phyloP scores from a whole-genome alignment of 345 rosid genomes.

The Euphorbia lathyris region DNA sequence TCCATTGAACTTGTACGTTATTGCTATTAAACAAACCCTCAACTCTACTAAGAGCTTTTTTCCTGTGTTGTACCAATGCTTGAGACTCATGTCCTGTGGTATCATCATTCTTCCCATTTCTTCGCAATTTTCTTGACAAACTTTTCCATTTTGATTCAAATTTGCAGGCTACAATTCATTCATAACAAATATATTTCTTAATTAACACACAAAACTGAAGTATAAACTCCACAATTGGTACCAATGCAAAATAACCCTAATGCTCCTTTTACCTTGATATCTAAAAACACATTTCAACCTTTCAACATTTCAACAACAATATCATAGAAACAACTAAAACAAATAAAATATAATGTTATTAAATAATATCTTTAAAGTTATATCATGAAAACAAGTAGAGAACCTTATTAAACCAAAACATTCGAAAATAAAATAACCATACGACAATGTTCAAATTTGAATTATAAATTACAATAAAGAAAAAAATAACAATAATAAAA shows the following conservation, averaged over 20 bases:
- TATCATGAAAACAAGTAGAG: too few species aligned
- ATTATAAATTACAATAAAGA: too few species aligned
- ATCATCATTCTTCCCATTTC: constrained; percentile 24
- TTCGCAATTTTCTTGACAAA: constrained; percentile 44
- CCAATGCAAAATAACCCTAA: not conserved
- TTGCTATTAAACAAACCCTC: constrained; percentile 35
- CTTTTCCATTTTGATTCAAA: constrained; percentile 59
- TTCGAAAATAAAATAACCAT: too few species aligned
- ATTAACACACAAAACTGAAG: not conserved
- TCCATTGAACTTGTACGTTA: constrained; percentile 47
- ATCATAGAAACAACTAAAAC: too few species aligned
- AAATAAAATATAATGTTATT: too few species aligned
- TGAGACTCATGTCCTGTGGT: constrained; percentile 18
- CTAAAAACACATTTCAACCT: too few species aligned
- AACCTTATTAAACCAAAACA: too few species aligned
- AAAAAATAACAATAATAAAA: too few species aligned
- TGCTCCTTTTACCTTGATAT: too few species aligned
- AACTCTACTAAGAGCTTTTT: constrained; percentile 36
- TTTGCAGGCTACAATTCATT: constrained; percentile 30
- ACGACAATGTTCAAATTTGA: too few species aligned
- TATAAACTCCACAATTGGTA: not conserved
- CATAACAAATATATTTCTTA: not conserved
- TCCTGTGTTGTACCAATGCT: constrained; percentile 45
- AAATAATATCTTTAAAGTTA: too few species aligned
- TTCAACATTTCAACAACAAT: too few species aligned